Base-by-base conservation (phyloP, 2,329 filamentous ascomycete genomes). In the Neurospora sp. region DNA sequence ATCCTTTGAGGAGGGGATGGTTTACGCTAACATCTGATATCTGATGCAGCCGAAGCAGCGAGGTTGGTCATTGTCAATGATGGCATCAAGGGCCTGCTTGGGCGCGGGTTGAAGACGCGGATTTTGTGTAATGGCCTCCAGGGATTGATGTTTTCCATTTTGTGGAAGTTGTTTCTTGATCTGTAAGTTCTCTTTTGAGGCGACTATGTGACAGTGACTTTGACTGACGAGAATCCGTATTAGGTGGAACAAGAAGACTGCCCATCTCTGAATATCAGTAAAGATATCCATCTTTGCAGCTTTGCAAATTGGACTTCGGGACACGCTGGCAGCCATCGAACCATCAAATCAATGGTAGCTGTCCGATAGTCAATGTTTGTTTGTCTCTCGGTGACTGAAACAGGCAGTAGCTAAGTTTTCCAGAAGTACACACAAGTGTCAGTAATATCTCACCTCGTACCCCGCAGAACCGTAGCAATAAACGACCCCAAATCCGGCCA, bases 151-250 rank as follows among this genome's bases (percentile, higher is more conserved):
- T 84, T 84, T 67, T 83, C 82, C 3, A 83, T 84, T 17, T 72
- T 84, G 1, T 84, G 83, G 83, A 84, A 83, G 68, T 70, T 84
- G 0, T 84, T 84, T 70, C 74, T 84, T 11, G 82, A 84, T 62
- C 66, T 84, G 83, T 84, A 46, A 78, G 82, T 80, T 10, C 2
- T 8, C 66, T 40, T 28, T 62, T 17, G 46, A 69, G 23, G n/a
- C 33, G 2, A 38, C 8, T 1, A n/a, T 5, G 57, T 46, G 5
- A 52, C 3, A 36, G 52, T 33, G 52, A 8, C 23, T 69, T 68
- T 33, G 38, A 19, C 67, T 70, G 46, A 70, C 39, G 10, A 38
- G 15, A 23, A 23, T 62, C 23, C 8, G 46, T 37, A 6, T 17
- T 36, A 70, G 69, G 15, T 70, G 69, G 69, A 62, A 70, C 67